Evolutionary conservation across 805 yeast species (phyloP), one percentile per base, ranked within the genome.

Genomic region (Zygoascus biomembranicola): DNA sequence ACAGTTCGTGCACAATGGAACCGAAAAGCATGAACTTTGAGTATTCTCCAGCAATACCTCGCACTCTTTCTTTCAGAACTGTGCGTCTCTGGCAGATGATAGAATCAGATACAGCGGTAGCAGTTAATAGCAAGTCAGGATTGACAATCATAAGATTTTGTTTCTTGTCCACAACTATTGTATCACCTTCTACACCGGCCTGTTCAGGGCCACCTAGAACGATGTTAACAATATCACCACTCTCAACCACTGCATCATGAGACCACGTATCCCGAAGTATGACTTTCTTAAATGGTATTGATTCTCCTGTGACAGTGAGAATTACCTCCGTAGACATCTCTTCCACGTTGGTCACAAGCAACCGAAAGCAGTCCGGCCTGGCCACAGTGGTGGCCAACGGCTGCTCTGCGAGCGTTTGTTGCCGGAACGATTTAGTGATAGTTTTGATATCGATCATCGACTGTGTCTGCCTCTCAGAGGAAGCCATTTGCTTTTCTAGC

Each of bases 111-210:
- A 90, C 78, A 3, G 84, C 71, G 0, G 98, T 94, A 1, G 96
- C 90, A 0, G 97, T 80, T 0, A 92, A 69, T 11, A 94, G 69
- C 3, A 80, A 69, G 64, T 94, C 98, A 0, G 99, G 99, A 59
- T 86, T 79, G 77, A 94, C 77, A 19, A 92, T 76, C 31, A 90
- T 67, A n/a, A 90, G 65, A 59, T 85, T 81, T 32, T 76, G 76
- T 35, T 75, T 69, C 54, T 77, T 76, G 47, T 75, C 73, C 58
- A 84, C 87, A 8, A 84, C 76, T 2, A 82, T 57, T 10, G 49
- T 45, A 14, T 39, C 54, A 13, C 14, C 23, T 23, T 35, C 37
- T 2, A 20, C 18, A 3, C 35, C 44, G 8, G 35, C 23, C 13
- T 26, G 37, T 8, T 10, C 37, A 5, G 48, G 37, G 5, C 48